These are phyloP conservation scores for Marchantia polymorpha DNA, from an alignment of 225 moss, liverwort and hornwort genomes.

Conservation along the genomic window DNA sequence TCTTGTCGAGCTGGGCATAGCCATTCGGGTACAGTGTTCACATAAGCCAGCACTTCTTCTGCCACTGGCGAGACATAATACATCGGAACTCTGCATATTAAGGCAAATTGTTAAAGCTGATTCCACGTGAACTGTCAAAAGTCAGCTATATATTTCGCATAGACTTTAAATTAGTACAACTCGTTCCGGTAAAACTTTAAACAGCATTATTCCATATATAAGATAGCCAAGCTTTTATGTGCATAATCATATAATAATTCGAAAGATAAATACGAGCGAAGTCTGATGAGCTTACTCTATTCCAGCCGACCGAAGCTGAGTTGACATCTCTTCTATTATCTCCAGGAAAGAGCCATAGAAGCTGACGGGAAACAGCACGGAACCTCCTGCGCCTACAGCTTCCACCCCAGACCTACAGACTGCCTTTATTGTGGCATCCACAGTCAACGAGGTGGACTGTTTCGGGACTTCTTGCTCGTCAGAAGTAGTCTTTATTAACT, in stretches of 20 bases:
- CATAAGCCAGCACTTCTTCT: constrained; percentile 81
- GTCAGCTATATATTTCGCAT: not conserved
- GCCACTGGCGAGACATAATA: constrained; percentile 80
- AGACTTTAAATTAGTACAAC: not conserved
- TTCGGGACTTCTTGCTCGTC: constrained; percentile 42
- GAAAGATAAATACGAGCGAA: not conserved
- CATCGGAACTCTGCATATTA: constrained; percentile 51
- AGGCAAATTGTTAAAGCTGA: not conserved
- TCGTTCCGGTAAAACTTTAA: too few relatives aligned
- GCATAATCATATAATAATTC: too few relatives aligned
- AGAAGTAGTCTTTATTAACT: constrained; percentile 27
- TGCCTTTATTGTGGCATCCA: constrained; percentile 44
- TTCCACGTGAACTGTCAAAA: not conserved
- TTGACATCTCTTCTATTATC: constrained; percentile 72
- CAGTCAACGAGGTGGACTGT: constrained; percentile 18
- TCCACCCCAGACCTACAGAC: constrained; percentile 63
- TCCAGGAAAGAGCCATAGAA: constrained; percentile 72
- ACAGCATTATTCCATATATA: too few relatives aligned
- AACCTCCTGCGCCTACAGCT: constrained; percentile 66
- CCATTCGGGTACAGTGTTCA: constrained; percentile 98
- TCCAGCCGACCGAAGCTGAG: constrained; percentile 65
- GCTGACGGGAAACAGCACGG: constrained; percentile 72
- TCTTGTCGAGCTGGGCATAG: constrained; percentile 71
- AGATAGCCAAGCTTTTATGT: too few relatives aligned
- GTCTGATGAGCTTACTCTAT: constrained; percentile 53